These are phyloP conservation scores for Trichosporon faecale DNA, from an alignment of 1,284 basidiomycete species.

Conservation along the genomic window DNA sequence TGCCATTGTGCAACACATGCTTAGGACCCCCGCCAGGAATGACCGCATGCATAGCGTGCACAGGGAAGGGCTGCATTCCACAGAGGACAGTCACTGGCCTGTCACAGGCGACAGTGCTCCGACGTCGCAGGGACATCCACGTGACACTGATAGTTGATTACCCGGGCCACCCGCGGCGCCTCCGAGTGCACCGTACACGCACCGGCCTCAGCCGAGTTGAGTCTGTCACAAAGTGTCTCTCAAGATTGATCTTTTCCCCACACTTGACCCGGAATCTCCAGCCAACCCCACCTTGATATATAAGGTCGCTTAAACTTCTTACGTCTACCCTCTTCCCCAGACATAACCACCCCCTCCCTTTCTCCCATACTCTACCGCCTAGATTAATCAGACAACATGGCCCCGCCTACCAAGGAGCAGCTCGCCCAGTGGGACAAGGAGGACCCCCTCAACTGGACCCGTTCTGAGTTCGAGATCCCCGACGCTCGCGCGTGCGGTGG, in stretches of 20 bases:
- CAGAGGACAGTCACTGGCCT: neutral
- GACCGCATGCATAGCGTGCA: too few species aligned
- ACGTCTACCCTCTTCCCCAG: neutral
- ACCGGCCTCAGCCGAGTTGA: neutral
- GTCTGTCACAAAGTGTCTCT: constrained; percentile 9
- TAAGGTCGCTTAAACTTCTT: neutral
- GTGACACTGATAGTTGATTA: neutral
- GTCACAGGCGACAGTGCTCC: neutral
- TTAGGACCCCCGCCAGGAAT: neutral
- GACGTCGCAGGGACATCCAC: neutral
- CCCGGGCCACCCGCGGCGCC: neutral
- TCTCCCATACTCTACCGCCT: neutral
- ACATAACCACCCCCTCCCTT: neutral
- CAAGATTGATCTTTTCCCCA: neutral
- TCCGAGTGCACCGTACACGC: neutral
- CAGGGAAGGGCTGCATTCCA: neutral
- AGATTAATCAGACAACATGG: constrained; percentile 8
- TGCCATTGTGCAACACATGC: neutral
- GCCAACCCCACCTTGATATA: neutral
- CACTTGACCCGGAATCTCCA: neutral
- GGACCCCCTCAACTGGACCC: constrained; percentile 50
- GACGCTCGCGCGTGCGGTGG: constrained; percentile 44
- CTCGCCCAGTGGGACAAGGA: constrained; percentile 37
- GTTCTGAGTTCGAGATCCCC: constrained; percentile 51
- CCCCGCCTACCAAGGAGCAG: constrained; percentile 24